Percentiles rank a stretch among this genome's conserved stretches.
Evolutionary conservation across 1,284 basidiomycete species (phyloP).

Genomic region (Peniophora sp.): DNA sequence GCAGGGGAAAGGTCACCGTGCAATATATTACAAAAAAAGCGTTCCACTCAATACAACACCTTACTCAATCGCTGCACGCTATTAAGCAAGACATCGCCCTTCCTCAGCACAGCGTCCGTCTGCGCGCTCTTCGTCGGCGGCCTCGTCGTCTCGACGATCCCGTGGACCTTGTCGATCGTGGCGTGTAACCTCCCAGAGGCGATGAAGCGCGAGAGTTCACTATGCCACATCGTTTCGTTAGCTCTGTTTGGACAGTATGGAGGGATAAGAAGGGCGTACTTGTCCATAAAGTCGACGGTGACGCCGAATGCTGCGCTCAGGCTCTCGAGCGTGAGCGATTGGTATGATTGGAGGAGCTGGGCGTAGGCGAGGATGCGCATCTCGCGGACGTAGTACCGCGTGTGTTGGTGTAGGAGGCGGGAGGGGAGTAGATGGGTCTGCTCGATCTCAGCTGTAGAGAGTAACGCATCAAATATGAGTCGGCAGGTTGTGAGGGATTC

Average conservation of each 20-base stretch:
- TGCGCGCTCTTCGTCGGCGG: conserved; percentile 82
- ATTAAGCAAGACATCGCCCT: conserved; percentile 85
- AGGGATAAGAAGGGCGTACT: conserved; percentile 37
- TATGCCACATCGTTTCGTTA: conserved; percentile 22
- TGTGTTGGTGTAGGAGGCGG: conserved; percentile 79
- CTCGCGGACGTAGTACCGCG: conserved; percentile 89
- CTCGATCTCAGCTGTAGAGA: conserved; percentile 89
- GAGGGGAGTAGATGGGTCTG: conserved; percentile 83
- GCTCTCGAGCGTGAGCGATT: conserved; percentile 84
- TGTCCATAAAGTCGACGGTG: conserved; percentile 82
- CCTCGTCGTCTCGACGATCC: conserved; percentile 91
- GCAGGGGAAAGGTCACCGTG: too few species aligned
- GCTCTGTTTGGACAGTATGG: neutral
- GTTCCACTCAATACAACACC: conserved; percentile 43
- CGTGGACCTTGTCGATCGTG: conserved; percentile 91
- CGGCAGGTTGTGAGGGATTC: conserved; percentile 1
- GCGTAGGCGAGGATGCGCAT: conserved; percentile 95
- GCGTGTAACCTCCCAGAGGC: conserved; percentile 84
- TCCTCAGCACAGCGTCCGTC: conserved; percentile 85
- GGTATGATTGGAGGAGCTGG: conserved; percentile 89
- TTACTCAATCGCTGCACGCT: conserved; percentile 69
- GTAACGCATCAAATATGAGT: neutral
- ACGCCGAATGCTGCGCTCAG: conserved; percentile 89
- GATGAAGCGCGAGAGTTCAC: conserved; percentile 91
- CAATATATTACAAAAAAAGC: neutral